Percentiles rank a stretch among this genome's conserved stretches.
These are phyloP conservation scores for Starmera caribaea DNA, from an alignment of 805 yeast species.

Conservation along the genomic window DNA sequence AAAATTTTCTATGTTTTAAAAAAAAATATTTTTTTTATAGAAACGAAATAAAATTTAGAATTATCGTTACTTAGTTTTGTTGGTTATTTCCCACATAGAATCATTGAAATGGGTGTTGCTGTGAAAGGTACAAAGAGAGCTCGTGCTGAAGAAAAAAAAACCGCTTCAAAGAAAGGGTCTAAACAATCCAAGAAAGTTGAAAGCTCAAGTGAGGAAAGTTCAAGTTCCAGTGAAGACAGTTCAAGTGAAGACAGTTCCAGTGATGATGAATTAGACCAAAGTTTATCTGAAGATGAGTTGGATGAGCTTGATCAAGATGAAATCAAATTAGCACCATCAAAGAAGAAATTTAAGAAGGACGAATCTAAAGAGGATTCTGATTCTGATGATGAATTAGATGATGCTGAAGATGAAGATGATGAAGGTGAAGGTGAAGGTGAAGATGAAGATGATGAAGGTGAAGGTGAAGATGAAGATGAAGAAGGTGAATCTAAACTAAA, in stretches of 20 bases:
- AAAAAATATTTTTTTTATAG: slow-evolving; percentile 1
- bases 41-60: not conserved
- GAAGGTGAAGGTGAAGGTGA: slow-evolving; percentile 21
- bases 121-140: slow-evolving; percentile 16
- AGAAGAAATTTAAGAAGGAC: too few species aligned
- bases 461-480: slow-evolving; percentile 17
- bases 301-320: slow-evolving; percentile 15
- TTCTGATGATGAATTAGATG: slow-evolving; percentile 21
- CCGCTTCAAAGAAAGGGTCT: slow-evolving; percentile 10
- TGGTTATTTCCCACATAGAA: not conserved
- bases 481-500: slow-evolving; percentile 20
- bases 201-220: slow-evolving; percentile 20
- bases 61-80: not conserved
- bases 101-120: slow-evolving; percentile 9
- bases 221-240: slow-evolving; percentile 13
- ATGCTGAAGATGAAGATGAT: slow-evolving; percentile 14
- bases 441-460: slow-evolving; percentile 22
- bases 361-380: slow-evolving; percentile 5
- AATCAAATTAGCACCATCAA: not conserved
- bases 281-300: slow-evolving; percentile 12
- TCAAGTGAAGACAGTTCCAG: slow-evolving; percentile 4
- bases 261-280: slow-evolving; percentile 7
- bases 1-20: slow-evolving; percentile 1
- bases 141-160: slow-evolving; percentile 2
- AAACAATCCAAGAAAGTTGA: slow-evolving; percentile 21